phyloP scores from a whole-genome alignment of 2,329 filamentous ascomycete genomes.

The Fusarium mundagurra region DNA sequence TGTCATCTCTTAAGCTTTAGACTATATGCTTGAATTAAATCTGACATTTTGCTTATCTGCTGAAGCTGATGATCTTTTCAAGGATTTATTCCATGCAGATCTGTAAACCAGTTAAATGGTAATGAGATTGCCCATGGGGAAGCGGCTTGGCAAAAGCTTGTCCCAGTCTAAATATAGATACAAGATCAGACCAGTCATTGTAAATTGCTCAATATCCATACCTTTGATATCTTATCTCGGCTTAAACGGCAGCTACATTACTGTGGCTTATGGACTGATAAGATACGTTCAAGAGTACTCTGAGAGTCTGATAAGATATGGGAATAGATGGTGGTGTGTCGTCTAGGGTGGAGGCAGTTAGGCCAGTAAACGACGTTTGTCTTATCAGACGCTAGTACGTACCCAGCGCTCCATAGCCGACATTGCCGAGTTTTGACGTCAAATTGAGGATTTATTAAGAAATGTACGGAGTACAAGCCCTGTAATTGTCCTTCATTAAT shows the following conservation, averaged over 20 bases:
- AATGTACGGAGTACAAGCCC: too few relatives aligned
- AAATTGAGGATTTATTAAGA: too few relatives aligned
- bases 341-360: accelerated
- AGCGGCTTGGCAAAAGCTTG: not conserved
- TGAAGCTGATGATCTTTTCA: too few relatives aligned
- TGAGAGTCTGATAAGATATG: not conserved
- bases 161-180: not conserved
- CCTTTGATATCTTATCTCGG: not conserved
- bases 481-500: too few relatives aligned
- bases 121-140: not conserved
- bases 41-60: not conserved
- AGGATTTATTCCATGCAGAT: not conserved
- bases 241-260: not conserved
- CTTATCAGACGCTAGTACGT: not conserved
- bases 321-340: not conserved
- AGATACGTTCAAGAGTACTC: not conserved
- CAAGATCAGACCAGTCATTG: not conserved
- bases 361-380: not conserved
- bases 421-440: not conserved
- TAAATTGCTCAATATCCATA: not conserved
- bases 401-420: accelerated
- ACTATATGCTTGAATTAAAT: not conserved
- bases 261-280: not conserved
- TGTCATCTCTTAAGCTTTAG: not conserved
- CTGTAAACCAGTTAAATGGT: too few relatives aligned